Base-by-base conservation (phyloP, 306 rosid species). In the Prunus campanulata region DNA sequence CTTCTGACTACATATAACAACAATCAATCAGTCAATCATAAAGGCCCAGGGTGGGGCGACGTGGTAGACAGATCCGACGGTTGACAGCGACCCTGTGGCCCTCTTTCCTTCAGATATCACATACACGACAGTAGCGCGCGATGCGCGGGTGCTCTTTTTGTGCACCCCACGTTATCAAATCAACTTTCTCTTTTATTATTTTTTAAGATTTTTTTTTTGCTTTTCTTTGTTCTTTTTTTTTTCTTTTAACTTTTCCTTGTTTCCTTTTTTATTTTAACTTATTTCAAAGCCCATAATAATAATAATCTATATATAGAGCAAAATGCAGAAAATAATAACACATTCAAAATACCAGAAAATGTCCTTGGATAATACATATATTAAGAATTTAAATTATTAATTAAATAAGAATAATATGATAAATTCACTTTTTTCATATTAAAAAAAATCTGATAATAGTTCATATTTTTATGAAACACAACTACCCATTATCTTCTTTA, bases 81-180 rank as follows among this genome's bases (percentile, higher is more conserved):
- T 62, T 83, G 85, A 87, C 82, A 89, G 39, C 12, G 78, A 85
- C 83, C 39, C 49, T 62, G 54, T 2, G 35, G 22, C 63, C 11
- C 11, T 19, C 42, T 63, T 39, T 62, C 39, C 46, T 63, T 15
- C 13, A 61, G 81, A 72, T 69, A 73, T 8, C 56, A 60, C 68
- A 19, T 32, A 69, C 35, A 50, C 76, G 82, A 87, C 88, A 74
- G 87, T 72, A 80, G 82, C 96, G 93, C 98, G 93, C 83, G 87
- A 85, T 78, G 90, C 86, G 83, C 97, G 98, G 98, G 97, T 80
- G 90, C 79, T 66, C 60, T 67, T 66, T 71, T 42, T 42, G 15
- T 7, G 42, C 9, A 59, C 61, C 68, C 44, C 79, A 30, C 56
- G 13, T 27, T 69, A 2, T 32, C 79, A 30, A 20, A 54, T 71